These are phyloP conservation scores for Nakaseomyces sp. DNA, from an alignment of 1,139 yeast species.

Conservation along the genomic window DNA sequence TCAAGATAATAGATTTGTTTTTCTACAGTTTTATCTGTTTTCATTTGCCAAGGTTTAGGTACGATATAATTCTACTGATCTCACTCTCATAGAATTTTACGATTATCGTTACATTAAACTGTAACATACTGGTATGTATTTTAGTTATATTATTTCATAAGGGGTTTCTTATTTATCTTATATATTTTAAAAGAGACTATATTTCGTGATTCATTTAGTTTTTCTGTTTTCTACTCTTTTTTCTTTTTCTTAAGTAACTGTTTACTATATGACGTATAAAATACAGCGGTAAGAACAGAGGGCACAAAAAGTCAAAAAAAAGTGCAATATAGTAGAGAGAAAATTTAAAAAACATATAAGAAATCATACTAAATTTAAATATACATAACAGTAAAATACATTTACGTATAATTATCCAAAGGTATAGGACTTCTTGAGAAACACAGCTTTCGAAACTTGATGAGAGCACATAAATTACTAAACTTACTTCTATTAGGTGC, in stretches of 20 bases:
- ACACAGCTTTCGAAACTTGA: background rate
- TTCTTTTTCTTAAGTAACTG: too few relatives aligned
- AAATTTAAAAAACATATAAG: background rate
- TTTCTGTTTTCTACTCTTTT: background rate
- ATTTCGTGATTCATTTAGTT: conserved; percentile 1
- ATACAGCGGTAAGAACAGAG: background rate
- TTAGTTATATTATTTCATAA: conserved; percentile 3
- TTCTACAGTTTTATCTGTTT: conserved; percentile 3
- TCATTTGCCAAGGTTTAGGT: conserved; percentile 2
- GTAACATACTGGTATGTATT: conserved; percentile 6
- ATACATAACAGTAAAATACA: too few relatives aligned
- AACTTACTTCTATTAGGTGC: background rate
- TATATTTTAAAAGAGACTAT: conserved; percentile 3
- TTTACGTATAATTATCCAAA: too few relatives aligned
- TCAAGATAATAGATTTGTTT: conserved; percentile 6
- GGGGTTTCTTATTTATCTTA: conserved; percentile 5
- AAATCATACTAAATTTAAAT: too few relatives aligned
- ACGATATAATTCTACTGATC: background rate
- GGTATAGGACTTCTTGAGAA: too few relatives aligned
- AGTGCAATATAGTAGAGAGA: background rate
- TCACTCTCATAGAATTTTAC: background rate
- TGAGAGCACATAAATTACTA: background rate
- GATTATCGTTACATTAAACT: background rate
- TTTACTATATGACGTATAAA: background rate
- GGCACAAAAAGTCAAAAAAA: conserved; percentile 1